Evolutionary conservation across 2,329 filamentous ascomycete species (phyloP).

Genomic region (Calycina herbarum): DNA sequence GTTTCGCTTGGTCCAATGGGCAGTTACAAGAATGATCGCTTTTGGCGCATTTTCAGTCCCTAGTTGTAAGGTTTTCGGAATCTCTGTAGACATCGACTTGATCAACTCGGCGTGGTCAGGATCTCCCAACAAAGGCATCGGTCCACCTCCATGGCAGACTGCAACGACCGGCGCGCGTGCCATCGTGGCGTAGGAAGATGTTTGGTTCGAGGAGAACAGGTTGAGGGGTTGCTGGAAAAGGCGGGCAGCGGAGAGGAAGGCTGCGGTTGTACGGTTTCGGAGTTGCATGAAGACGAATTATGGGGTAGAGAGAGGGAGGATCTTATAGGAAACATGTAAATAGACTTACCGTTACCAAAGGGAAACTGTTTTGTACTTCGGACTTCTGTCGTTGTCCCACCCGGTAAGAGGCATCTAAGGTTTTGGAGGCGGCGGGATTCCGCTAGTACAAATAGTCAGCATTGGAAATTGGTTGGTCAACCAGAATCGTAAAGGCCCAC

Average conservation of each 20-base stretch:
- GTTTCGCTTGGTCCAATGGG: slow-evolving; percentile 67
- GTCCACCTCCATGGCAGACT: slow-evolving; percentile 42
- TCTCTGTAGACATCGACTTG: slow-evolving; percentile 51
- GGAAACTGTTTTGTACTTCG: neutral
- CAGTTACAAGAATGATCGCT: slow-evolving; percentile 74
- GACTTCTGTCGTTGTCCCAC: neutral
- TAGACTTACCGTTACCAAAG: neutral
- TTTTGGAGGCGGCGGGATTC: neutral
- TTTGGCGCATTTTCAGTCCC: slow-evolving; percentile 56
- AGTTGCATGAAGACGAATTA: slow-evolving; percentile 17
- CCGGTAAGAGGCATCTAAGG: no score
- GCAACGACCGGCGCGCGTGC: slow-evolving; percentile 25
- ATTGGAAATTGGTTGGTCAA: slow-evolving; percentile 3
- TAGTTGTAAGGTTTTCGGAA: slow-evolving; percentile 57
- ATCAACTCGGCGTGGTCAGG: slow-evolving; percentile 51
- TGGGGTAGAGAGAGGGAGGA: neutral
- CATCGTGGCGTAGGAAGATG: slow-evolving; percentile 11
- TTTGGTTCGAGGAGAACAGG: slow-evolving; percentile 6
- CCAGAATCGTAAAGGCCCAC: no score
- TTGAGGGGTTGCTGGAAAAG: slow-evolving; percentile 16
- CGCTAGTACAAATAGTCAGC: neutral
- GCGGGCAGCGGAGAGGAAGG: slow-evolving; percentile 14
- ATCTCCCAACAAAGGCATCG: slow-evolving; percentile 59
- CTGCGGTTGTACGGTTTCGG: slow-evolving; percentile 16
- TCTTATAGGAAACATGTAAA: slow-evolving; percentile 5